Percentiles rank a stretch among this genome's conserved stretches.
These are phyloP conservation scores for Microascus cirrosus DNA, from an alignment of 2,329 filamentous ascomycete genomes.

Conservation along the genomic window DNA sequence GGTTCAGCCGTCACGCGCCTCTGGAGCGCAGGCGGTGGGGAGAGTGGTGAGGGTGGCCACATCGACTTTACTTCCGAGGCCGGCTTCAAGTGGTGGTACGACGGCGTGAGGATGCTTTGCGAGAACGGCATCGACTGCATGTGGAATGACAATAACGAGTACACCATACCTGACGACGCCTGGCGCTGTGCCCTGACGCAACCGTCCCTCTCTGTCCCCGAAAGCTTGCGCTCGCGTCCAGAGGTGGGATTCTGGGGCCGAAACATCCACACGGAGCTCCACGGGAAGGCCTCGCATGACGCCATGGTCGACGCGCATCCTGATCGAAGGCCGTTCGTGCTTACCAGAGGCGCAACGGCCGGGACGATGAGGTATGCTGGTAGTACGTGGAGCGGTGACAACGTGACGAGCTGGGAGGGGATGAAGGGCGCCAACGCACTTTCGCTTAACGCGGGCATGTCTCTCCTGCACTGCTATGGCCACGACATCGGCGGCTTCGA, in stretches of 20 bases:
- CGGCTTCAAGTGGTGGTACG: conserved; percentile 61
- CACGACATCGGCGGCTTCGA: conserved; percentile 70
- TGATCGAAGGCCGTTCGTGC: conserved; percentile 50
- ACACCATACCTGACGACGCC: conserved; percentile 52
- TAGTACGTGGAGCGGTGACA: conserved; percentile 67
- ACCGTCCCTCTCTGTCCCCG: conserved; percentile 20
- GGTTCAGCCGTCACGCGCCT: conserved; percentile 47
- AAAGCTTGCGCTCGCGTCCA: conserved; percentile 25
- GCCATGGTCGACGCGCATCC: conserved; percentile 49
- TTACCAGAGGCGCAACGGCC: conserved; percentile 60
- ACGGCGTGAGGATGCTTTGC: conserved; percentile 52
- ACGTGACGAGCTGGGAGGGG: conserved; percentile 61
- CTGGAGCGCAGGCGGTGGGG: conserved; percentile 63
- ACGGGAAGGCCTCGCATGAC: conserved; percentile 60
- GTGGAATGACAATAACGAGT: conserved; percentile 76
- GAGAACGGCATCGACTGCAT: conserved; percentile 58
- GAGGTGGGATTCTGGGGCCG: conserved; percentile 57
- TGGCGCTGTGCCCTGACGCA: conserved; percentile 50
- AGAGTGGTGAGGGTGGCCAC: conserved; percentile 59
- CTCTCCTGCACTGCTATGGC: conserved; percentile 54
- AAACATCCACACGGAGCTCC: conserved; percentile 57
- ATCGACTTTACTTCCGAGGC: conserved; percentile 61
- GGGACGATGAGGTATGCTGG: conserved; percentile 60
- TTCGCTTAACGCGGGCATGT: conserved; percentile 57
- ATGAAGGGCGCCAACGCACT: conserved; percentile 64